A percentile compares a stretch with the other conserved stretches of the same genome.
These are phyloP conservation scores for Chenopodium quinoa DNA, from an alignment of 148 eudicot genomes.

Conservation along the genomic window DNA sequence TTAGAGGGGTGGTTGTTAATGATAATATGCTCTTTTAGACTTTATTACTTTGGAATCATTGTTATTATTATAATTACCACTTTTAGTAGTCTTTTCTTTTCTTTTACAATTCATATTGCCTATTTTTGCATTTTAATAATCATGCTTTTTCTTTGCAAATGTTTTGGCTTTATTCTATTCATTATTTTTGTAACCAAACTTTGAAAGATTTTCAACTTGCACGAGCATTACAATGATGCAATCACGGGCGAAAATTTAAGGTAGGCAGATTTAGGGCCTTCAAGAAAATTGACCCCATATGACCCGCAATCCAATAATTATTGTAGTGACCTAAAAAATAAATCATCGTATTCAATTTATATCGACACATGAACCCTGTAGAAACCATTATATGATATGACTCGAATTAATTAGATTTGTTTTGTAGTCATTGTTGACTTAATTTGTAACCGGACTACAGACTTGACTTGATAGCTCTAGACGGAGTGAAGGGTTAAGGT, in stretches of 20 bases:
- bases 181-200: neutral
- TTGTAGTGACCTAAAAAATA: too few relatives aligned
- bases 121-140: neutral
- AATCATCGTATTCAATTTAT: too few relatives aligned
- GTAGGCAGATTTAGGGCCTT: neutral
- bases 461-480: too few relatives aligned
- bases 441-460: too few relatives aligned
- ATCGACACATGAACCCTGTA: too few relatives aligned
- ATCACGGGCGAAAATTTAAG: neutral
- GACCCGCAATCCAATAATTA: too few relatives aligned
- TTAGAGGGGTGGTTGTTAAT: constrained; percentile 27
- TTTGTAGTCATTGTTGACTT: too few relatives aligned
- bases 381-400: too few relatives aligned
- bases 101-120: neutral
- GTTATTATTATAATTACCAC: neutral
- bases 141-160: neutral
- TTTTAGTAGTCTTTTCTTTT: constrained; percentile 5
- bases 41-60: constrained; percentile 30
- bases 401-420: too few relatives aligned
- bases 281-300: too few relatives aligned
- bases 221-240: neutral
- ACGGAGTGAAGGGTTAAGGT: too few relatives aligned
- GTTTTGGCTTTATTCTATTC: neutral
- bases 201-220: neutral
- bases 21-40: constrained; percentile 21